Percentiles rank a stretch among this genome's conserved stretches.
Evolutionary conservation across 2,329 filamentous ascomycete genomes (phyloP).

Genomic region (Penicillium palitans): DNA sequence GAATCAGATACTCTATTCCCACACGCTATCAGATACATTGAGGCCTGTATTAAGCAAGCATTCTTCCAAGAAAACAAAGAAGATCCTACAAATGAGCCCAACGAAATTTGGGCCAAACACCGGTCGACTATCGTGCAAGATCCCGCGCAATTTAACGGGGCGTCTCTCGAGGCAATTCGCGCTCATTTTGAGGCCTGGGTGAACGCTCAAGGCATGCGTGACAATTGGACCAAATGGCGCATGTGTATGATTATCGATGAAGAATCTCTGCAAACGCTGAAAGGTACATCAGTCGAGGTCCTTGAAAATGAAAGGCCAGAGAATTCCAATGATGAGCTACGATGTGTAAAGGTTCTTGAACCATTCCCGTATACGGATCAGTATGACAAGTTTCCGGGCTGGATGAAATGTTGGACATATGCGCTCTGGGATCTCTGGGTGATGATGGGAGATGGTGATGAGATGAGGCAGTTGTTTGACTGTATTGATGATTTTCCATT

Average conservation of each 20-base stretch:
- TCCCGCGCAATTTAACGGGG: slow-evolving; percentile 8
- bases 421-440: slow-evolving; percentile 13
- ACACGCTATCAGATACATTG: slow-evolving; percentile 12
- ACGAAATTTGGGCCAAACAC: slow-evolving; percentile 12
- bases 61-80: slow-evolving; percentile 4
- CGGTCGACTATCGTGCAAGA: slow-evolving; percentile 16
- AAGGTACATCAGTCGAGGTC: slow-evolving; percentile 7
- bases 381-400: slow-evolving; percentile 13
- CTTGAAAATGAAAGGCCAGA: slow-evolving; percentile 1
- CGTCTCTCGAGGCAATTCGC: slow-evolving; percentile 15
- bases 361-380: slow-evolving; percentile 11
- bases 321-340: not conserved
- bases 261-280: slow-evolving; percentile 18
- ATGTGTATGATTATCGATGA: slow-evolving; percentile 19
- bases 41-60: slow-evolving; percentile 13
- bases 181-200: slow-evolving; percentile 17
- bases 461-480: slow-evolving; percentile 17
- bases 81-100: not conserved
- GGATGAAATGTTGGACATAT: slow-evolving; percentile 15
- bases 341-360: slow-evolving; percentile 17
- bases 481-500: not conserved
- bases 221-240: slow-evolving; percentile 10
- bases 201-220: slow-evolving; percentile 9
- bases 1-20: not conserved
- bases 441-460: slow-evolving; percentile 16